These are phyloP conservation scores for Trichoderma lentiforme DNA, from an alignment of 2,329 filamentous ascomycete genomes.

Conservation along the genomic window DNA sequence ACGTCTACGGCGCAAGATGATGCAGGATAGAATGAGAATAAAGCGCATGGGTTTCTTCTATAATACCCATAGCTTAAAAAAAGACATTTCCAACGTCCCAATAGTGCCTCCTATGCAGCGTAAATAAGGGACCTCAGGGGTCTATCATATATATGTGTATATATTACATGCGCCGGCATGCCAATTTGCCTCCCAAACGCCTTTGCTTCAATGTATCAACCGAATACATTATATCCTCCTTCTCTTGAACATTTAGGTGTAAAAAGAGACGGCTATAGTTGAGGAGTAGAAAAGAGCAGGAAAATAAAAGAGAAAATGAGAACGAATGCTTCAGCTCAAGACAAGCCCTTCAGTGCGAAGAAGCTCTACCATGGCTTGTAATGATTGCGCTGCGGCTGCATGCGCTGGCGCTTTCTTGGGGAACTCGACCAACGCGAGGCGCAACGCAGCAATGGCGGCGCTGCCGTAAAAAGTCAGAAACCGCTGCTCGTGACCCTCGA, in stretches of 20 bases:
- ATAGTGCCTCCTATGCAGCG: not conserved
- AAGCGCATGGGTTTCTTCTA: not conserved
- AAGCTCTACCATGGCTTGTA: slow-evolving; percentile 53
- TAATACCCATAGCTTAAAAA: not conserved
- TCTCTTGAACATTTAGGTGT: not conserved
- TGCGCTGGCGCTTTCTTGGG: slow-evolving; percentile 53
- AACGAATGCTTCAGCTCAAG: slow-evolving; percentile 32
- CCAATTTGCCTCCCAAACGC: slow-evolving; percentile 14
- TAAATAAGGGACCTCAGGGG: not conserved
- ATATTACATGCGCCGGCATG: not conserved
- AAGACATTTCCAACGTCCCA: not conserved
- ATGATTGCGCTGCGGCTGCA: slow-evolving; percentile 48
- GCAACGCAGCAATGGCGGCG: slow-evolving; percentile 67
- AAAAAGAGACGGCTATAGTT: not conserved
- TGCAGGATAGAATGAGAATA: not conserved
- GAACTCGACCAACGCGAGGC: slow-evolving; percentile 70
- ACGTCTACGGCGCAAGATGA: slow-evolving; percentile 2
- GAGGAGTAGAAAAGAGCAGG: not conserved
- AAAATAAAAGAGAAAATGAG: not conserved
- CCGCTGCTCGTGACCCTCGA: slow-evolving; percentile 68
- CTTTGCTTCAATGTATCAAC: slow-evolving; percentile 8
- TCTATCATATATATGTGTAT: slow-evolving; percentile 4
- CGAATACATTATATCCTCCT: slow-evolving; percentile 1
- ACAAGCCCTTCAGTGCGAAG: slow-evolving; percentile 49
- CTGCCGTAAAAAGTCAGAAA: slow-evolving; percentile 81